Evolutionary conservation across 2,329 filamentous ascomycete species (phyloP).

Genomic region (Pestalotiopsis fici): DNA sequence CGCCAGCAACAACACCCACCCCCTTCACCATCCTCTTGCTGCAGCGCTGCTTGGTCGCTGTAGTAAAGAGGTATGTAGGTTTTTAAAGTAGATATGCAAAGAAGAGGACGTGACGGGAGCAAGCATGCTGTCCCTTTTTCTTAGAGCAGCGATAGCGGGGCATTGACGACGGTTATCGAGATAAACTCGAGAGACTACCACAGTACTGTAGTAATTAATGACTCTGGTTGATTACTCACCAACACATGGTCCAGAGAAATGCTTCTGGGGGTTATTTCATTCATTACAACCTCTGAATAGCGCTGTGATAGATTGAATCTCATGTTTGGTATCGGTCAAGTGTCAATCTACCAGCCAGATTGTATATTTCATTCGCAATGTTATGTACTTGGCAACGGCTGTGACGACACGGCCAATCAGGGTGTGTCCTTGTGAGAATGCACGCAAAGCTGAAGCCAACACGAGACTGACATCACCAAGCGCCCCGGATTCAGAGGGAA

Average conservation of each 20-base stretch:
- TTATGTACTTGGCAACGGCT: no score
- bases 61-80: no score
- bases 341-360: no score
- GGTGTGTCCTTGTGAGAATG: background rate
- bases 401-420: background rate
- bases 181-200: slow-evolving; percentile 2
- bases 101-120: no score
- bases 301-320: background rate
- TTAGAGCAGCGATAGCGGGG: background rate
- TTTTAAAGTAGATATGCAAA: no score
- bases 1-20: background rate
- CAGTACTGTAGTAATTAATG: background rate
- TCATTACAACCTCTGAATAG: background rate
- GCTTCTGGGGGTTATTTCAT: background rate
- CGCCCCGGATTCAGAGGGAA: background rate
- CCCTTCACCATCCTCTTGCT: background rate
- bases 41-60: background rate
- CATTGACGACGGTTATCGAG: background rate
- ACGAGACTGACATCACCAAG: background rate
- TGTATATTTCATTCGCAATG: no score
- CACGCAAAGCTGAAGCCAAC: background rate
- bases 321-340: no score
- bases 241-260: background rate
- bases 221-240: background rate
- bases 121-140: background rate